Evolutionary conservation across 192 early-diverging fungal species (phyloP).

Genomic region (Coemansia sp.): DNA sequence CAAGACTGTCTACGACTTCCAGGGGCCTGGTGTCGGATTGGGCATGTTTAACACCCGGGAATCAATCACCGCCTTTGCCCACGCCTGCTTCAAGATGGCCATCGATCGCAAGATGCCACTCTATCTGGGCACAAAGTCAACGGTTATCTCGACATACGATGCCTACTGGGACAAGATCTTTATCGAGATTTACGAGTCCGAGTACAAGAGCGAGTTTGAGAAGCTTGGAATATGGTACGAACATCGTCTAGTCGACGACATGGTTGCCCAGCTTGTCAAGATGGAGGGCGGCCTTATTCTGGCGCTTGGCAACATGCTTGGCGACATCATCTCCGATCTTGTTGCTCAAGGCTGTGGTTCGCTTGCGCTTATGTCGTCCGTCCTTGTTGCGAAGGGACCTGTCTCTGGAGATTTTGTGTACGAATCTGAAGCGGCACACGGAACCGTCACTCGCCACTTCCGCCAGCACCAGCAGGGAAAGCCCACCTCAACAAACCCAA

Average conservation of each 20-base stretch:
- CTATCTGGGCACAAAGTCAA: constrained; percentile 97
- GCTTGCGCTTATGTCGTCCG: constrained; percentile 95
- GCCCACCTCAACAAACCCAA: constrained; percentile 94
- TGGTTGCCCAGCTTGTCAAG: constrained; percentile 97
- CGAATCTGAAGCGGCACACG: constrained; percentile 97
- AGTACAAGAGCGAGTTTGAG: constrained; percentile 84
- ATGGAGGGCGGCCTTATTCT: constrained; percentile 91
- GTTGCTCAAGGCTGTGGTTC: constrained; percentile 96
- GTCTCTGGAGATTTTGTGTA: constrained; percentile 68
- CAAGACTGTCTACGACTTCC: constrained; percentile 82
- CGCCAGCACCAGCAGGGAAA: constrained; percentile 95
- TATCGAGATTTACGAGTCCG: constrained; percentile 78
- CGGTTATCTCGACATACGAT: constrained; percentile 95
- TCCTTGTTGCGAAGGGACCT: constrained; percentile 89
- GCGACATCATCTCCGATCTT: constrained; percentile 95
- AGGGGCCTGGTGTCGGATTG: constrained; percentile 84
- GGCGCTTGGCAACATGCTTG: constrained; percentile 95
- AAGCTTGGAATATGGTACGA: constrained; percentile 92
- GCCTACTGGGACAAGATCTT: constrained; percentile 99
- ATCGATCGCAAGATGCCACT: constrained; percentile 87
- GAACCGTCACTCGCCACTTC: constrained; percentile 94
- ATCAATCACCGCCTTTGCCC: constrained; percentile 93
- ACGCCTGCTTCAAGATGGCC: constrained; percentile 92
- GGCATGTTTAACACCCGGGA: constrained; percentile 95
- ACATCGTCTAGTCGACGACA: constrained; percentile 97